Base-by-base conservation (phyloP, 495 filamentous ascomycete genomes). In the Aspergillus conjunctus region DNA sequence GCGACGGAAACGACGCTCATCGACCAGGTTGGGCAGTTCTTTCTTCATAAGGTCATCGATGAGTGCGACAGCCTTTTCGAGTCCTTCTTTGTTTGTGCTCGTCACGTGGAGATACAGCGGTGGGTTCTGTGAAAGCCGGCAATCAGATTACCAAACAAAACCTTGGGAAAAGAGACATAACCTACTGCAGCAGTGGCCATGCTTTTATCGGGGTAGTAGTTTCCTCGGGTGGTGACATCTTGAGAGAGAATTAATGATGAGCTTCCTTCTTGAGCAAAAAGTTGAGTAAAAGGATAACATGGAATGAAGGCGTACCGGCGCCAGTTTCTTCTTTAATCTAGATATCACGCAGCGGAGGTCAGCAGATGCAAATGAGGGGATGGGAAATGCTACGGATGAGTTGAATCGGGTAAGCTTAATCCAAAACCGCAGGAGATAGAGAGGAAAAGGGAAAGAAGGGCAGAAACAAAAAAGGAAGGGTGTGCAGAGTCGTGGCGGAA, bases 291-390 rank as follows among this genome's bases (percentile, higher is more conserved):
- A 31, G 44, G 60, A 68, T 57, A 58, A 70, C 55, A 69, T 75
- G 73, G 84, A 76, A 63, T 81, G 75, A 73, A 80, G 83, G 88
- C 94, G 87, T 98, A 98, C 94, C 94, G 82, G 94, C 93, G 87
- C 94, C 94, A 89, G 94, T 97, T 71, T 97, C 90, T 81, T 98
- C 93, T 90, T 97, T 96, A 67, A 98, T 98, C 94, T 98, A 97
- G 73, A 91, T 90, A 72, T 86, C 90, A 94, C 85, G 89, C 84
- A 89, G 78, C 76, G 74, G 84, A 88, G 86, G 94, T 98, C 88
- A 98, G 94, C 93, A 95, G 88, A 89, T 91, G 91, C 87, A 90
- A 92, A 86, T 84, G 87, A 91, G 88, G 87, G 80, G 74, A 79
- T 71, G 81, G 69, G 74, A 81, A 79, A 83, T 89, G 87, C 88